Evolutionary conservation across 2,329 filamentous ascomycete genomes (phyloP), one percentile per base, ranked within the genome.

Genomic region (Exophiala alcalophila): DNA sequence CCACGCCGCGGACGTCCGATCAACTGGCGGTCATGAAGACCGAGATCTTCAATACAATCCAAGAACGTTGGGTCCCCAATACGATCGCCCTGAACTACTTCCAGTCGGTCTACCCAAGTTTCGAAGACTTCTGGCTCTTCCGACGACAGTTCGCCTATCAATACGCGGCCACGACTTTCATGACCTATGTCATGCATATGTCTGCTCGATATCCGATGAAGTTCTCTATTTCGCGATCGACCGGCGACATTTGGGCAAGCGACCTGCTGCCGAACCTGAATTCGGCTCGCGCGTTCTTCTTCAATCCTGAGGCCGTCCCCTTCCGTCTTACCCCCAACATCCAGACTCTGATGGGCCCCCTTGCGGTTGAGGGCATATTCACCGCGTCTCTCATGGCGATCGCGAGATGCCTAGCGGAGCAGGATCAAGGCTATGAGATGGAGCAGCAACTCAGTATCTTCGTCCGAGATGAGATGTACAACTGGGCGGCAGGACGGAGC

Each of bases 141-240:
- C 86, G 92, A 46, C 83, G 90, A 46, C 90, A 95, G 54, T 95
- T 98, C 69, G 86, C 88, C 15, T 96, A 97, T 71, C 92, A 98
- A 67, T 83, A 95, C 49, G 91, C 92, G 14, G 81, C 90, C 2
- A 77, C 97, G 52, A 95, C 92, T 1, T 98, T 98, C 70, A 95
- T 98, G 85, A 97, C 92, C 3, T 98, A 97, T 62, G 84, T 96
- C 46, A 84, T 99, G 71, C 91, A 91, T 69, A 97, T 98, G 81
- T 88, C 91, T 62, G 88, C 88, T 63, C 86, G 92, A 20, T 95
- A 92, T 65, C 94, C 92, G 4, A 88, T 90, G 66, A 98, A 98
- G 74, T 84, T 97, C 65, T 84, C 86, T 66, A 94, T 98, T 59
- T 84, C 88, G 8, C 83, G 89, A 16, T 78, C 79, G 20, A 89